Evolutionary conservation across 2,329 filamentous ascomycete species (phyloP).

Genomic region (Coccinonectria pachysandricola): DNA sequence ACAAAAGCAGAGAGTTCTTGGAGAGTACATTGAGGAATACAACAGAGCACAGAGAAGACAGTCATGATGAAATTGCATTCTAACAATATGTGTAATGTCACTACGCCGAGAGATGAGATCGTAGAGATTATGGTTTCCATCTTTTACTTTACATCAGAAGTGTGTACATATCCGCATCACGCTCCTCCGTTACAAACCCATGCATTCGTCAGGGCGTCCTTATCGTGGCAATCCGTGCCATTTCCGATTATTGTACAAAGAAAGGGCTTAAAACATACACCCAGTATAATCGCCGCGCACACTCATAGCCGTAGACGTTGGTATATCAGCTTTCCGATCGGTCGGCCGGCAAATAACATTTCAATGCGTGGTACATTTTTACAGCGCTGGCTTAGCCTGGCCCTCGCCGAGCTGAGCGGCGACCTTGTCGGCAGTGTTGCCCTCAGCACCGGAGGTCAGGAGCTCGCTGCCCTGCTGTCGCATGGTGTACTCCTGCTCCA

Average conservation of each 20-base stretch:
- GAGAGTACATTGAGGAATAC: no score
- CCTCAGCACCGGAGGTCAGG: conserved; percentile 37
- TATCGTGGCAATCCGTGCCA: conserved; percentile 17
- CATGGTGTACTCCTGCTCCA: conserved; percentile 97
- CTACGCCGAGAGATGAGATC: conserved; percentile 21
- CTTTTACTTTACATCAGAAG: conserved; percentile 18
- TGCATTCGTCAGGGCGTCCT: conserved; percentile 12
- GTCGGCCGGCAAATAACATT: conserved; percentile 1
- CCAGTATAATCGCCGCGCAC: no score
- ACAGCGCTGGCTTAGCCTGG: conserved; percentile 41
- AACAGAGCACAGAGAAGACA: no score
- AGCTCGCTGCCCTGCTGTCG: conserved; percentile 78
- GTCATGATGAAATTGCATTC: no score
- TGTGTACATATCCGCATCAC: conserved; percentile 12
- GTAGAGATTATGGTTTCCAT: conserved; percentile 15
- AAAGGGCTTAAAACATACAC: no score
- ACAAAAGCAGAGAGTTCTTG: no score
- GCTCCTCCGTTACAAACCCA: conserved; percentile 9
- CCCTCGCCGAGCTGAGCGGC: conserved; percentile 37
- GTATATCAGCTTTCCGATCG: conserved; percentile 7
- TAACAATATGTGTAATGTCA: conserved; percentile 19
- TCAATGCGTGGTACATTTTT: no score
- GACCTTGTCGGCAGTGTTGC: conserved; percentile 38
- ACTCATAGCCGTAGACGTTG: no score
- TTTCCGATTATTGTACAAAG: conserved; percentile 21